These are phyloP conservation scores for Obba rivulosa DNA, from an alignment of 768 basidiomycete species.

Conservation along the genomic window DNA sequence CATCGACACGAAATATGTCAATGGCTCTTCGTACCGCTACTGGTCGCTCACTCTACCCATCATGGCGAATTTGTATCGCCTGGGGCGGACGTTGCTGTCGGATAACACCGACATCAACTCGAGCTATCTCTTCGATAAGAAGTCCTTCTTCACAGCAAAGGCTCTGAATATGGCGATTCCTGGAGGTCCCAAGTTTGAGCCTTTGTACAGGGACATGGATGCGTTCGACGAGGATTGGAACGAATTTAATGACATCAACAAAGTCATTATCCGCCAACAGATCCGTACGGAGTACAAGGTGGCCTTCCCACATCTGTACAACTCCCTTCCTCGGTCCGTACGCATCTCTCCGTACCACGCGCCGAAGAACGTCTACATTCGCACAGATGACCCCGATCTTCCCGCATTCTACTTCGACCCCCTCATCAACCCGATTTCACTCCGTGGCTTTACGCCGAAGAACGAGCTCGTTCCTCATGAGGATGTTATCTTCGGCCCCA, in stretches of 20 bases:
- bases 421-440: conserved; percentile 94
- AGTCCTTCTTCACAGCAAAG: conserved; percentile 97
- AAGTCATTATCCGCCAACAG: conserved; percentile 98
- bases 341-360: conserved; percentile 87
- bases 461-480: conserved; percentile 84
- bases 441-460: conserved; percentile 81
- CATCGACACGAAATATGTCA: conserved; percentile 83
- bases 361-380: conserved; percentile 98
- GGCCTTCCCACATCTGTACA: conserved; percentile 98
- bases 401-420: conserved; percentile 99
- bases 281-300: conserved; percentile 99
- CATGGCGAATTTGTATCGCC: conserved; percentile 95
- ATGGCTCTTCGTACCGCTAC: conserved; percentile 88
- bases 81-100: conserved; percentile 89
- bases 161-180: conserved; percentile 96
- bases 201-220: conserved; percentile 95
- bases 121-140: conserved; percentile 95
- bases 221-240: conserved; percentile 99
- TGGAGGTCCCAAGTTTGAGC: conserved; percentile 98
- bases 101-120: conserved; percentile 90
- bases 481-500: conserved; percentile 87
- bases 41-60: conserved; percentile 92
- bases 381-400: conserved; percentile 98
- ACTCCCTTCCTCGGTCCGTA: conserved; percentile 93
- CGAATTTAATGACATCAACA: conserved; percentile 99